Evolutionary conservation across 225 moss, liverwort and hornwort genomes (phyloP), one percentile per base, ranked within the genome.

Genomic region (Marchantia polymorpha): DNA sequence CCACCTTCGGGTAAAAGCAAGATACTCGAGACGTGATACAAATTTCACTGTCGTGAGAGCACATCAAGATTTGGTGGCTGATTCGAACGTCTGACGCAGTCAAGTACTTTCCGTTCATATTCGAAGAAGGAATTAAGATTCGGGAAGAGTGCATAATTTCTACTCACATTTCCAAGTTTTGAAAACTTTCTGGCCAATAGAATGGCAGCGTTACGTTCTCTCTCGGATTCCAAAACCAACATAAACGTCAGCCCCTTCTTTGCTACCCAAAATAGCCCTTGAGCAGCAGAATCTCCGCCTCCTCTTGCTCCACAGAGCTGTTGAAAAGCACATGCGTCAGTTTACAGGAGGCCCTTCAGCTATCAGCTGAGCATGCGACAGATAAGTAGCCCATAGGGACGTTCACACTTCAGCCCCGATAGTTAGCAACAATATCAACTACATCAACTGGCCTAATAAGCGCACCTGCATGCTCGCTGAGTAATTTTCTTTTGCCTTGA

Each of bases 241-340:
- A 97, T 93, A 68, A 89, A 91, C 66, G 88, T 89, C n/a, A 90
- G 74, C 48, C 83, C 90, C 86, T 91, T 94, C 78, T 85, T 92
- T 53, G 91, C 89, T 63, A 90, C 92, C 96, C 96, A 97, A 80
- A 90, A 94, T 68, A 97, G 70, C 66, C 93, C 94, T 74, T 91
- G 89, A 19, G 96, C 90, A 27, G 94, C 92, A 64, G 94, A 93
- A 75, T 97, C 94, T 77, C 94, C 94, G 65, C 94, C 94, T 78
- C 92, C 96, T 75, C 96, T 90, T 59, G 93, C 96, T 77, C 94
- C 96, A 84, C 96, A 97, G 31, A 97, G 87, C 92, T 94, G 92
- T 50, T 39, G 46, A 73, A 12, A 10, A 12, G 50, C 10, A 71
- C n/a, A 23, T 49, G 19, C 17, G 39, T 69, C 68, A 69, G 71